These are phyloP conservation scores for Colletotrichum camelliae DNA, from an alignment of 2,329 filamentous ascomycete species.

Conservation along the genomic window DNA sequence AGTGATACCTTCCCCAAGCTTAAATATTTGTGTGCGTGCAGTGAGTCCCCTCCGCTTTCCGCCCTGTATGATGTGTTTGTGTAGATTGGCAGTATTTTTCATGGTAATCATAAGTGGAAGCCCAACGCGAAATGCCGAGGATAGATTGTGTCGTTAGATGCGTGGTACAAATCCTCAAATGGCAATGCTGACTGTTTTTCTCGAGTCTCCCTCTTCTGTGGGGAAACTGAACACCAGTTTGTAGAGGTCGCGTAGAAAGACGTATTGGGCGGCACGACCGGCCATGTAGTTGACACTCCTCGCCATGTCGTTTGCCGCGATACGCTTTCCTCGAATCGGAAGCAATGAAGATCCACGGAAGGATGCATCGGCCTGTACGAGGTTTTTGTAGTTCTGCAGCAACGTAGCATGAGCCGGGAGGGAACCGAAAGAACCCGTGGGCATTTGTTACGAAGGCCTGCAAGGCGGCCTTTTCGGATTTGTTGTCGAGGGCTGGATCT, in stretches of 20 bases:
- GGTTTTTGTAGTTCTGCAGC: constrained; percentile 79
- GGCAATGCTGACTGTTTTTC: constrained; percentile 68
- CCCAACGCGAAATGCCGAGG: background rate
- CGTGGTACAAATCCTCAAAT: constrained; percentile 42
- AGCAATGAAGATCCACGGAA: constrained; percentile 62
- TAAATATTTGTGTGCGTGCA: background rate
- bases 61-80: background rate
- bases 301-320: constrained; percentile 77
- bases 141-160: background rate
- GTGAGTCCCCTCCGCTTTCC: background rate
- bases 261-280: constrained; percentile 71
- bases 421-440: constrained; percentile 79
- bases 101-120: background rate
- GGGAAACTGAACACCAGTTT: constrained; percentile 84
- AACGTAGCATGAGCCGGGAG: constrained; percentile 73
- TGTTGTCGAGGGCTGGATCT: constrained; percentile 49
- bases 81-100: background rate
- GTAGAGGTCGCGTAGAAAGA: constrained; percentile 83
- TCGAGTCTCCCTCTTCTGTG: constrained; percentile 75
- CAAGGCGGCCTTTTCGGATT: constrained; percentile 58
- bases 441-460: constrained; percentile 76
- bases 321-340: constrained; percentile 61
- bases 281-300: constrained; percentile 81
- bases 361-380: constrained; percentile 75
- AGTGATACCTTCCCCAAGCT: background rate